Base-by-base conservation (phyloP, 495 filamentous ascomycete genomes). In the Hypoxylon rickii region DNA sequence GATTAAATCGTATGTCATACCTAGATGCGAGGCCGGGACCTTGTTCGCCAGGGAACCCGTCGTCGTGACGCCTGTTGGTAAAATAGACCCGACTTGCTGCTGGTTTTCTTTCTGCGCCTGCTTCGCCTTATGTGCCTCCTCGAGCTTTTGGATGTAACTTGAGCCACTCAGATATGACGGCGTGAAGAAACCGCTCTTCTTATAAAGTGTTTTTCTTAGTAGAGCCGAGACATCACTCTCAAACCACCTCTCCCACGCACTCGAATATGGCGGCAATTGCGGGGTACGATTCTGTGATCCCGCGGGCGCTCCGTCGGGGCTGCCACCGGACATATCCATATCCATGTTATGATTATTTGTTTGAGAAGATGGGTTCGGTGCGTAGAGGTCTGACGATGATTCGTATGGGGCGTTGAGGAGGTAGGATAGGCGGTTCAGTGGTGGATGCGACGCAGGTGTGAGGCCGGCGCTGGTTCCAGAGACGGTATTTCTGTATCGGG, bases 1-100 rank as follows among this genome's bases (percentile, higher is more conserved):
- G 59, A 96, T 88, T 36, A 96, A 77, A 63, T 96, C 90, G 71
- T 87, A 90, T 8, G 89, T 83, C 75, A 94, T 84, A 8, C 92
- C 92, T 13, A 89, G 80, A 65, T 96, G 90, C 5, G 87, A 84
- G 7, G 70, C 70, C 4, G 69, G 50, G 12, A 88, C 77, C 18
- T 67, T 65, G 20, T 43, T 51, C 29, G 48, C 42, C 22, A 51
- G 36, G 20, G 51, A 50, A 32, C 41, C 45, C 11, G 45, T 41
- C 26, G 58, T 52, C 10, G 58, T 51, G 13, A 50, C 39, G n/a
- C 52, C 53, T 17, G 45, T 13, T 13, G 56, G 37, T 13, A 69
- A 18, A 3, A 39, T 39, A 22, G 8, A 31, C 26, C 51, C 49
- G 4, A 44, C 10, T 44, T 55, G 56, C n/a, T 51, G 64, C 34